Percentiles rank a stretch among this genome's conserved stretches.
Conservation (phyloP, 2,329 filamentous ascomycete species). For the Aspergillus bombycis region DNA sequence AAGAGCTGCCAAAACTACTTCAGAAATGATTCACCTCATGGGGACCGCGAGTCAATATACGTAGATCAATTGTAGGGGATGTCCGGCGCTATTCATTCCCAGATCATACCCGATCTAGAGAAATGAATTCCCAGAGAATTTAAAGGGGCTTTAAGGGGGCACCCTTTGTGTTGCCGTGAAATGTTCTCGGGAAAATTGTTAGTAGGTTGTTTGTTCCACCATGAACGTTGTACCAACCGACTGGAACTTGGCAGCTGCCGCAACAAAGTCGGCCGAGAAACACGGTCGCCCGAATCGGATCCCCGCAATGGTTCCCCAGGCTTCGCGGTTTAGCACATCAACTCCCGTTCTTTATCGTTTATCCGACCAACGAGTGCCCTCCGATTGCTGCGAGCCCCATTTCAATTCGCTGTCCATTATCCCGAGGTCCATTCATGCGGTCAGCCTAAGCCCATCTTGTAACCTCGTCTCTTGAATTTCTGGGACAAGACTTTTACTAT, state of each 20-base stretch:
- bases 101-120: not conserved
- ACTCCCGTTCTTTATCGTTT: not conserved
- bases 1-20: not conserved
- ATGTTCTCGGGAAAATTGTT: not conserved
- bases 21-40: not conserved
- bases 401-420: slow-evolving; percentile 23
- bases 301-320: slow-evolving; percentile 11
- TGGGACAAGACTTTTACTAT: not conserved
- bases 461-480: not conserved
- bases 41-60: not conserved
- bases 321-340: not conserved
- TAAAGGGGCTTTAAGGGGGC: not conserved
- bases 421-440: slow-evolving; percentile 23
- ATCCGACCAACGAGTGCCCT: slow-evolving; percentile 11
- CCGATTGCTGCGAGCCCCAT: slow-evolving; percentile 14
- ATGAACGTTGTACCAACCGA: not conserved
- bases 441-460: not conserved
- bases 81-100: not conserved
- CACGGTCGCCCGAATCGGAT: slow-evolving; percentile 2
- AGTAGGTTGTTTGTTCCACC: not conserved
- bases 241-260: not conserved
- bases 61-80: not conserved
- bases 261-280: slow-evolving; percentile 7
- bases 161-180: not conserved
- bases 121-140: not conserved